Evolutionary conservation across 1,284 basidiomycete species (phyloP).

Genomic region (Ceratobasidium sp.): DNA sequence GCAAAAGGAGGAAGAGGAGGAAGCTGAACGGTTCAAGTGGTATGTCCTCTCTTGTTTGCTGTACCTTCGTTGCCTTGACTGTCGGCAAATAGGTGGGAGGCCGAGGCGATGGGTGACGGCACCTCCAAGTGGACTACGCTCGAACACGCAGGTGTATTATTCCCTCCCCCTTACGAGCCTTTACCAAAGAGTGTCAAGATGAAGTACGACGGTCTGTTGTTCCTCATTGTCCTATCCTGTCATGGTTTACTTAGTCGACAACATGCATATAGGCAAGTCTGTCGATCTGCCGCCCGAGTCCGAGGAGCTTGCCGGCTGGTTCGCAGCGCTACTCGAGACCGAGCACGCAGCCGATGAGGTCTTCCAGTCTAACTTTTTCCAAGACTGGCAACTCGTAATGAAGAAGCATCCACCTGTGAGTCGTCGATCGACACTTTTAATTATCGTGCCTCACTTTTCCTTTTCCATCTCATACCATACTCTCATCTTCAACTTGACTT

Average conservation of each 20-base stretch:
- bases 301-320: conserved; percentile 98
- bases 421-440: conserved; percentile 50
- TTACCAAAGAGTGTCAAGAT: conserved; percentile 91
- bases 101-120: conserved; percentile 77
- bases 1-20: conserved; percentile 62
- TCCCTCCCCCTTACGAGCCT: conserved; percentile 94
- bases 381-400: conserved; percentile 86
- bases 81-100: conserved; percentile 79
- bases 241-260: conserved; percentile 47
- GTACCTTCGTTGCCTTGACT: conserved; percentile 69
- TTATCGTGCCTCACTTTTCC: too few relatives aligned
- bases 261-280: conserved; percentile 70
- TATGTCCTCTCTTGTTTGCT: conserved; percentile 3
- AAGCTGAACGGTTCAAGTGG: conserved; percentile 73
- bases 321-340: conserved; percentile 92
- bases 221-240: neutral
- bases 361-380: conserved; percentile 97
- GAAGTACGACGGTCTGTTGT: conserved; percentile 88
- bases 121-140: conserved; percentile 92
- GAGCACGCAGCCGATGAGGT: conserved; percentile 91
- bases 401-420: conserved; percentile 90
- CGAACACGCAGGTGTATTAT: conserved; percentile 94
- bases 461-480: conserved; percentile 16
- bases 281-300: conserved; percentile 87
- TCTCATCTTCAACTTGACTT: too few relatives aligned